Base-by-base conservation (phyloP, 495 filamentous ascomycete species). In the Penicillium soppii region DNA sequence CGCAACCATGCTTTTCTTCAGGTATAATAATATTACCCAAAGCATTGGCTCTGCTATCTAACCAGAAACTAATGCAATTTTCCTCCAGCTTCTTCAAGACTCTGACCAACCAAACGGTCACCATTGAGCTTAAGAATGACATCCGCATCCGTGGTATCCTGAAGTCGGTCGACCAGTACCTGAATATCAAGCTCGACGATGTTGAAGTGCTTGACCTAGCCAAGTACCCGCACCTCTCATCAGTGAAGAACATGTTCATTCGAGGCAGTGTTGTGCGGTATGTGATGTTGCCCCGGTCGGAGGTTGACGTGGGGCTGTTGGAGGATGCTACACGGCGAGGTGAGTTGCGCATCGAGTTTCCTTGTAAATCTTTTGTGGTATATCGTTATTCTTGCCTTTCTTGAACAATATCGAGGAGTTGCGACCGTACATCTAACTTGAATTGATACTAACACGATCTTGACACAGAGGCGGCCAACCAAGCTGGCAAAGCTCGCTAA, bases 211-310 rank as follows among this genome's bases (percentile, higher is more conserved):
- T 95, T 25, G 94, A 98, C 43, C 89, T 97, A 68, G 69, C 88
- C 59, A 89, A 89, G 66, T 97, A 95, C 62, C 95, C 94, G 19
- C 94, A 97, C 68, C 69, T 98, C 64, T 86, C 82, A 26, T 94
- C 92, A n/a, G 91, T 96, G 49, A 96, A 95, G 76, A 97, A 96
- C 64, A 90, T 97, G 68, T 98, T 98, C 67, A 97, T 97, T 63
- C 82, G 94, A 59, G 94, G 94, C 6, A 96, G 91, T 47, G 94
- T 97, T 23, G 94, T 98, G 49, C 82, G 94, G 53, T 98, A 97
- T 65, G 92, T 98, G 50, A 88, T 97, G 66, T 72, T 98, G 48
- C 95, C 94, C 0, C 82, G 84, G n/a, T 82, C 76, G 23, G 87
- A 89, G 35, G 92, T 98, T 20, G 94, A 98, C 67, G 87, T 91